Percentiles rank a stretch among this genome's conserved stretches.
phyloP scores from a whole-genome alignment of 176 grass and related monocot species.

The Aegilops umbellulata region DNA sequence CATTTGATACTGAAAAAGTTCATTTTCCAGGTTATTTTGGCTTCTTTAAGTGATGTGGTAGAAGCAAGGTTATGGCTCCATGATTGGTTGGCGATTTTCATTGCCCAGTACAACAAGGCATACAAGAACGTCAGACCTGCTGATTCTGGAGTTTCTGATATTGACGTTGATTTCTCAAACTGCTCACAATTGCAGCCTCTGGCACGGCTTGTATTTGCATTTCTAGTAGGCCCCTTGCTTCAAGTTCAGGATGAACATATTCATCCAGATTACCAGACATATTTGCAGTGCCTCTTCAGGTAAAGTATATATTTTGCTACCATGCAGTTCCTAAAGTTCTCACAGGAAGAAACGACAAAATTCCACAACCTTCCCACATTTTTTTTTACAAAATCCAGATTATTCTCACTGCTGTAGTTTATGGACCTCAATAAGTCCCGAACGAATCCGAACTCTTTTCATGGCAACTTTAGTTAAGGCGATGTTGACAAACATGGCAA shows the following conservation, averaged over 20 bases:
- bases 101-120: slow-evolving; percentile 78
- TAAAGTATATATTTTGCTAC: slow-evolving; percentile 33
- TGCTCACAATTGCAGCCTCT: slow-evolving; percentile 83
- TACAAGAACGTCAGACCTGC: slow-evolving; percentile 42
- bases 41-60: slow-evolving; percentile 72
- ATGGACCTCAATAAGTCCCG: too few relatives aligned
- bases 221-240: slow-evolving; percentile 76
- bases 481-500: too few relatives aligned
- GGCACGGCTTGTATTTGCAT: slow-evolving; percentile 77
- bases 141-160: slow-evolving; percentile 36
- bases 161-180: slow-evolving; percentile 84
- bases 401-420: not conserved
- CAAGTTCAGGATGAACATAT: slow-evolving; percentile 57
- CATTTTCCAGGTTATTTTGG: slow-evolving; percentile 74
- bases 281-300: slow-evolving; percentile 96
- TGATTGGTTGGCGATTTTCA: slow-evolving; percentile 82
- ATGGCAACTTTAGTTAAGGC: too few relatives aligned
- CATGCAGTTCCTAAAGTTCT: slow-evolving; percentile 19
- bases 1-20: slow-evolving; percentile 24
- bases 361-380: not conserved
- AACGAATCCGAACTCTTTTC: too few relatives aligned
- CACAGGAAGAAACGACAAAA: not conserved
- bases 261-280: slow-evolving; percentile 81
- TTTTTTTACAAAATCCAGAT: not conserved
- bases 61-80: slow-evolving; percentile 76